Evolutionary conservation across 192 early-diverging fungal genomes (phyloP), one percentile per base, ranked within the genome.

Genomic region (Geosiphon pyriformis): DNA sequence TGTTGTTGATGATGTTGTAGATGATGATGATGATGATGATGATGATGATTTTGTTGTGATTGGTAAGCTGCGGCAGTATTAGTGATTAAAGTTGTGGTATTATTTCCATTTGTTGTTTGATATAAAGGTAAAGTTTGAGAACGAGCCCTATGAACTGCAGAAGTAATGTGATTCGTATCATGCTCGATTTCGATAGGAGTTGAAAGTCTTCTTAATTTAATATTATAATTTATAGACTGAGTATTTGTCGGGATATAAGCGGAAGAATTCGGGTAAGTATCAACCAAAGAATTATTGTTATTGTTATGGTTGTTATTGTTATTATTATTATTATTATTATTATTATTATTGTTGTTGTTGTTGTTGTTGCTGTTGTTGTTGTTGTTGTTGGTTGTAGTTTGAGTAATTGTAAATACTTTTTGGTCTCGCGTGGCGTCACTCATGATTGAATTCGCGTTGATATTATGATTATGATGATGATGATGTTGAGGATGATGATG

Each of bases 81-180:
- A n/a, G n/a, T n/a, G n/a, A n/a, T n/a, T n/a, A n/a, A n/a, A n/a
- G n/a, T n/a, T n/a, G n/a, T n/a, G n/a, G n/a, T n/a, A n/a, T n/a
- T n/a, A n/a, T n/a, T n/a, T n/a, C n/a, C n/a, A n/a, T n/a, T n/a
- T 8, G 10, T 47, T 47, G 46, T 47, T 18, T 47, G 46, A 47
- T 47, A 47, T 47, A 47, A 47, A 23, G 52, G 52, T 54, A 54
- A 54, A 26, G 52, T 54, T 54, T 54, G 52, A 23, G 52, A 54
- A 20, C 52, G 52, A 54, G 52, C 52, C 4, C 52, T 6, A 26
- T 54, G 52, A 12, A 18, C 46, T 42, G 37, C 37, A 42, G 7
- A 10, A 42, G 7, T 15, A 42, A 42, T 42, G 15, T 42, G 6
- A 26, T 6, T 54, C 7, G 20, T 54, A 26, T 54, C 52, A 26